Base-by-base conservation (phyloP, 116 monocot genomes). In the Cymodocea nodosa region DNA sequence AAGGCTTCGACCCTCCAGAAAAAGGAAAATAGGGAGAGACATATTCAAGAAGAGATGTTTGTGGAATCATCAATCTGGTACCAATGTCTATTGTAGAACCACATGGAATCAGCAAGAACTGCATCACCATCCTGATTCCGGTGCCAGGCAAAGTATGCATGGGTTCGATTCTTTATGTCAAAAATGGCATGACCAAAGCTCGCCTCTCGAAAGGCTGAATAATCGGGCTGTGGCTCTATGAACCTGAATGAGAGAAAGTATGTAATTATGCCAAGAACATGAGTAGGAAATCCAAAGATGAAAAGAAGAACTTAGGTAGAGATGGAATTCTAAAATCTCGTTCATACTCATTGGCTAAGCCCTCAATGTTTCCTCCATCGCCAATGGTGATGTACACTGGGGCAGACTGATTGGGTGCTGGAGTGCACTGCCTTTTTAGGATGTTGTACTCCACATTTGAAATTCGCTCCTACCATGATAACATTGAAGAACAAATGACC, bases 351-450 rank as follows among this genome's bases (percentile, higher is more conserved):
- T 44, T 50, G 35, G 82, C 87, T n/a, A 87, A 76, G 19, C 91
- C 91, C 71, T 91, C 91, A 17, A 76, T 56, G 62, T 91, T 91
- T 37, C 91, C 91, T 48, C 91, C 90, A 58, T 86, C 90, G 7
- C 90, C 90, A 54, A 90, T 77, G 7, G 86, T 90, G 44, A 90
- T 73, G 75, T 91, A 91, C 0, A 91, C 80, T 2, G 91, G 91
- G 6, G 91, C 91, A 7, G 81, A 79, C 6, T 68, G 62, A 63
- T 84, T 67, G 2, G 30, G 52, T 10, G 82, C 70, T 6, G 91
- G 91, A 37, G 23, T 59, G 74, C 87, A 86, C 11, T 67, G 22
- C 24, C 68, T 64, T 18, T 87, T 87, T 4, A 66, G 44, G 52
- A 91, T 74, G 53, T 87, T 81, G 66, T 80, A 87, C 23, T 67